Evolutionary conservation across 805 yeast genomes (phyloP).

Genomic region (Wickerhamiella bombiphila): DNA sequence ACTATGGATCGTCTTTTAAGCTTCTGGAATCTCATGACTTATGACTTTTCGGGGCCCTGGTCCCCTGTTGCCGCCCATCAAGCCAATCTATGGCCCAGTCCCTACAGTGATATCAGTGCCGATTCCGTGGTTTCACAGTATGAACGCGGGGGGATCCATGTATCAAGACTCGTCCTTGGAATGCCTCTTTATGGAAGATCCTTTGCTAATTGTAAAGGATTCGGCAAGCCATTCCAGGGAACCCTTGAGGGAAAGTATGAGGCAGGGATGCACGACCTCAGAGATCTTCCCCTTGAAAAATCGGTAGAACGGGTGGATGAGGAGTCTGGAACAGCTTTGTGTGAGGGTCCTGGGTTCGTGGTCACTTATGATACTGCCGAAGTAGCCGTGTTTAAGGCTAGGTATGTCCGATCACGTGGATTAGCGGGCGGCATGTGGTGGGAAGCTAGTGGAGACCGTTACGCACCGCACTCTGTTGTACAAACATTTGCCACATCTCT

Average conservation of each 20-base stretch:
- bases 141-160: conserved; percentile 28
- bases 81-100: conserved; percentile 54
- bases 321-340: conserved; percentile 39
- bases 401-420: conserved; percentile 32
- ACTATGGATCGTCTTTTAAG: conserved; percentile 46
- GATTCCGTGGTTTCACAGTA: conserved; percentile 36
- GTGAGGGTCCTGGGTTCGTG: conserved; percentile 27
- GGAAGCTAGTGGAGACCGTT: conserved; percentile 73
- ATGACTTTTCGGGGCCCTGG: conserved; percentile 79
- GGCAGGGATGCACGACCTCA: conserved; percentile 41
- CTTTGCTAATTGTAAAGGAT: conserved; percentile 30
- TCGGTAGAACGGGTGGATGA: conserved; percentile 38
- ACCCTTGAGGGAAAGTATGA: conserved; percentile 29
- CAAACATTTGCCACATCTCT: conserved; percentile 7
- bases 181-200: conserved; percentile 76
- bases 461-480: conserved; percentile 16
- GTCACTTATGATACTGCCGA: conserved; percentile 53
- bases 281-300: conserved; percentile 35
- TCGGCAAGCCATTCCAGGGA: conserved; percentile 33
- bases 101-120: conserved; percentile 33
- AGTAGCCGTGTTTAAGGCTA: conserved; percentile 42
- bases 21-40: conserved; percentile 82
- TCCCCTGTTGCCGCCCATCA: conserved; percentile 47
- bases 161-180: conserved; percentile 54
- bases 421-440: conserved; percentile 90